A percentile compares a stretch with the other conserved stretches of the same genome.
Evolutionary conservation across 805 yeast genomes (phyloP).

Genomic region (Pichia pseudocactophila): DNA sequence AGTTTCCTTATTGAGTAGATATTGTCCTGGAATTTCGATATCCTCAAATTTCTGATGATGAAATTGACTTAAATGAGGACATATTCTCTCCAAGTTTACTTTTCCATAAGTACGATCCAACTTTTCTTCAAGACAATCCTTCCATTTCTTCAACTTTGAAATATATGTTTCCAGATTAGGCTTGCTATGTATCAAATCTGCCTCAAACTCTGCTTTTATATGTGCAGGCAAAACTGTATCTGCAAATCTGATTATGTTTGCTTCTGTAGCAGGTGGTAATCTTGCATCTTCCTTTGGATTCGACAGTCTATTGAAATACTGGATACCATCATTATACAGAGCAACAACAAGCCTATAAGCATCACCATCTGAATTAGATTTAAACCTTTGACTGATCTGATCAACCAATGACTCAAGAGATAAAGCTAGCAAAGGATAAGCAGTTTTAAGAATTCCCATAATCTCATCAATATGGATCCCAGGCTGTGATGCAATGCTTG

Average conservation of each 20-base stretch:
- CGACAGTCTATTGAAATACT: constrained; percentile 75
- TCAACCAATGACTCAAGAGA: constrained; percentile 93
- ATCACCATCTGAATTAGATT: constrained; percentile 91
- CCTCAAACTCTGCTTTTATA: constrained; percentile 81
- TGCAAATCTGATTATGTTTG: constrained; percentile 80
- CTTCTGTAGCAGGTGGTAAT: constrained; percentile 85
- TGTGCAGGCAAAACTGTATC: constrained; percentile 88
- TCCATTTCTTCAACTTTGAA: constrained; percentile 78
- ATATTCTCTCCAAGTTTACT: constrained; percentile 78
- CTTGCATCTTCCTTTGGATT: constrained; percentile 83
- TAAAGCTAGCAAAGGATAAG: constrained; percentile 86
- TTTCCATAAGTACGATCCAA: constrained; percentile 75
- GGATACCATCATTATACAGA: constrained; percentile 85
- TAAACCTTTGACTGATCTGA: constrained; percentile 88
- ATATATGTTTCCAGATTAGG: constrained; percentile 88
- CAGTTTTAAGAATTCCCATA: constrained; percentile 91
- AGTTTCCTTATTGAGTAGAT: constrained; percentile 76
- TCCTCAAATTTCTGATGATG: constrained; percentile 98
- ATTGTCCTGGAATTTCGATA: constrained; percentile 96
- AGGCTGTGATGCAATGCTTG: constrained; percentile 44
- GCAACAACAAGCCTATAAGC: constrained; percentile 92
- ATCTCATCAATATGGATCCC: constrained; percentile 91
- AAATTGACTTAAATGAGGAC: constrained; percentile 94
- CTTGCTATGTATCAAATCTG: constrained; percentile 77
- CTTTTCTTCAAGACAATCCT: constrained; percentile 85